Conservation (phyloP, 306 rosid genomes). For the Calophaca sinica region DNA sequence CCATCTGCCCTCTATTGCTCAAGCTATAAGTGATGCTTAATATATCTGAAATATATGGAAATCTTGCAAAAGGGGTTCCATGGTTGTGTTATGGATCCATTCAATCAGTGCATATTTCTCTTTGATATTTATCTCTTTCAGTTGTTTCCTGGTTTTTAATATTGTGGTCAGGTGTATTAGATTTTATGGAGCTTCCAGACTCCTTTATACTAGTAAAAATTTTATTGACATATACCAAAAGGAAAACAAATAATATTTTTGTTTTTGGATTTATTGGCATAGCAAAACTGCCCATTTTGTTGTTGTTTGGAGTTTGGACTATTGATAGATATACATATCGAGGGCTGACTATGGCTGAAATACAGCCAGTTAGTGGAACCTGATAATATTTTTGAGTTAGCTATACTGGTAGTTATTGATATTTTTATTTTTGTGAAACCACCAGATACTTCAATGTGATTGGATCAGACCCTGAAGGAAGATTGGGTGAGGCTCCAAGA, state of each 20-base stretch:
- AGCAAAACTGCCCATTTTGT: not conserved
- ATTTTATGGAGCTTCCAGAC: slow-evolving; percentile 1
- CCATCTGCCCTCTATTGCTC: slow-evolving; percentile 7
- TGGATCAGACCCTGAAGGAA: slow-evolving; percentile 97
- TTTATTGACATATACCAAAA: not conserved
- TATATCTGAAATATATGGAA: not conserved
- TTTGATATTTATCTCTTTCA: not conserved
- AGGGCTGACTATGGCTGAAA: slow-evolving; percentile 17
- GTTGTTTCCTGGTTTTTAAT: not conserved
- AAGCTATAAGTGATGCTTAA: slow-evolving; percentile 1
- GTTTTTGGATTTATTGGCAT: not conserved
- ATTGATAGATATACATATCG: slow-evolving; percentile 2
- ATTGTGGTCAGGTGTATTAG: not conserved
- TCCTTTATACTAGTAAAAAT: slow-evolving; percentile 4
- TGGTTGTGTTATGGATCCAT: not conserved
- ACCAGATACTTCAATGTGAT: slow-evolving; percentile 94
- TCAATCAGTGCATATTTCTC: not conserved
- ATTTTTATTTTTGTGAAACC: slow-evolving; percentile 12
- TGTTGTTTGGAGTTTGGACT: not conserved
- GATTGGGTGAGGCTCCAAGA: slow-evolving; percentile 98
- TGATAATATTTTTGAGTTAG: slow-evolving; percentile 11
- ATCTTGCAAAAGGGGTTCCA: slow-evolving; percentile 6
- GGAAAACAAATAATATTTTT: not conserved
- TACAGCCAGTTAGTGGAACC: not conserved
- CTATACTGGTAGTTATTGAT: slow-evolving; percentile 14